These are phyloP conservation scores for Clavispora carvajalis DNA, from an alignment of 805 yeast genomes.

Conservation along the genomic window DNA sequence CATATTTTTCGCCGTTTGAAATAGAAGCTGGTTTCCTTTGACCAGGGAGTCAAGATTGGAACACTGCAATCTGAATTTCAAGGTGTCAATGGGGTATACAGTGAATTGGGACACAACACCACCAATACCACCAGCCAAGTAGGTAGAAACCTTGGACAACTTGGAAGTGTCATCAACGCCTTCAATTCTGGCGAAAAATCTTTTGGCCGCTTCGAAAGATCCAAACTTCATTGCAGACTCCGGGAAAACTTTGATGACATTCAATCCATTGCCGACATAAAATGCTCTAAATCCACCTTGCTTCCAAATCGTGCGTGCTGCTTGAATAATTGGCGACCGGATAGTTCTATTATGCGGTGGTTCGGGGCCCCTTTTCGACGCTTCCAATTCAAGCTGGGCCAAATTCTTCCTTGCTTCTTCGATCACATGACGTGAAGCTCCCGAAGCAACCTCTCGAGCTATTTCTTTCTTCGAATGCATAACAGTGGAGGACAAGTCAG, in stretches of 20 bases:
- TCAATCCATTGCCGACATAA: constrained; percentile 93
- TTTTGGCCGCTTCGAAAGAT: constrained; percentile 82
- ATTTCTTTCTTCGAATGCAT: constrained; percentile 50
- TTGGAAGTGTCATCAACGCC: constrained; percentile 68
- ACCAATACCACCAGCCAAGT: constrained; percentile 92
- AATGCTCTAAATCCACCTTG: constrained; percentile 87
- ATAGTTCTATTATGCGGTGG: constrained; percentile 45
- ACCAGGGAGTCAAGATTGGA: constrained; percentile 65
- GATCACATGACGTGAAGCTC: constrained; percentile 29
- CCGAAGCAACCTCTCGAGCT: constrained; percentile 30
- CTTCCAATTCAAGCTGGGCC: constrained; percentile 22
- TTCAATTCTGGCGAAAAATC: constrained; percentile 65
- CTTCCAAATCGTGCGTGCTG: constrained; percentile 72
- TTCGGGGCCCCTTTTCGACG: constrained; percentile 27
- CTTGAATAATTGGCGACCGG: constrained; percentile 72
- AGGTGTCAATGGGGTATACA: constrained; percentile 92
- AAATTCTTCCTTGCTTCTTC: constrained; percentile 30
- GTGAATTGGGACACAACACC: constrained; percentile 91
- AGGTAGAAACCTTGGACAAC: constrained; percentile 72
- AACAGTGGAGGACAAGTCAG: constrained; percentile 70
- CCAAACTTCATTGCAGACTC: constrained; percentile 98
- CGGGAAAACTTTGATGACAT: constrained; percentile 90
- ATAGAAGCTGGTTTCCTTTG: constrained; percentile 57
- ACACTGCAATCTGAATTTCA: constrained; percentile 91
- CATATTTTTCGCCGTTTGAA: constrained; percentile 71